Conservation (phyloP, 257 asterid genomes). For the Fraxinus americana region DNA sequence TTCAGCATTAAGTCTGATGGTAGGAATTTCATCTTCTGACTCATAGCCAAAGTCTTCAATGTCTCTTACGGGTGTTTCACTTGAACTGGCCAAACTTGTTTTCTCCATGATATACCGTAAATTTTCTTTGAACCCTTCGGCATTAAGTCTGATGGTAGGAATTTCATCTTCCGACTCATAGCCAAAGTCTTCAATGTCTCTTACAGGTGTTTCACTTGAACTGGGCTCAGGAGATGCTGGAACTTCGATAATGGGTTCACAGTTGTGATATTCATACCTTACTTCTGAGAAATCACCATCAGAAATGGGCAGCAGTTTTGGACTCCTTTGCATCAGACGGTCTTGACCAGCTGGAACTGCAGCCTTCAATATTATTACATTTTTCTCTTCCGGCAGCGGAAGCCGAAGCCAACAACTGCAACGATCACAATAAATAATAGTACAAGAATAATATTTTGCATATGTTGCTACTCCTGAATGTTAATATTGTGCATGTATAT, state of each 20-base stretch:
- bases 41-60: too few species aligned
- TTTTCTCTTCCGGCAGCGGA: constrained; percentile 31
- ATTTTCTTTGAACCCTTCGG: constrained; percentile 22
- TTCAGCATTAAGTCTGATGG: too few species aligned
- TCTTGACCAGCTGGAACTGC: constrained; percentile 23
- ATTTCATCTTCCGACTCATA: constrained; percentile 34
- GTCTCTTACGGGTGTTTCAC: too few species aligned
- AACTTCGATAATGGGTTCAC: constrained; percentile 50
- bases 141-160: constrained; percentile 33
- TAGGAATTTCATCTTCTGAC: too few species aligned
- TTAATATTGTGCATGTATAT: not conserved
- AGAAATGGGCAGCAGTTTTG: not conserved
- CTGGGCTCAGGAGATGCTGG: constrained; percentile 48
- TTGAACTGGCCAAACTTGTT: too few species aligned
- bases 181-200: constrained; percentile 41
- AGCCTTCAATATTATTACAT: not conserved
- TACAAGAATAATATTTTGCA: not conserved
- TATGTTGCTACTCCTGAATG: constrained; percentile 3
- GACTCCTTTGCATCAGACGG: constrained; percentile 1
- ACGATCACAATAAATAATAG: not conserved
- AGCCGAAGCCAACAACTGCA: constrained; percentile 42
- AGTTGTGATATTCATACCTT: not conserved
- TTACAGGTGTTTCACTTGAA: constrained; percentile 25
- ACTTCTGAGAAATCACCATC: not conserved
- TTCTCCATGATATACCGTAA: constrained; percentile 6